phyloP scores from a whole-genome alignment of 2,329 filamentous ascomycete species.

The Cyclaneusma minus region DNA sequence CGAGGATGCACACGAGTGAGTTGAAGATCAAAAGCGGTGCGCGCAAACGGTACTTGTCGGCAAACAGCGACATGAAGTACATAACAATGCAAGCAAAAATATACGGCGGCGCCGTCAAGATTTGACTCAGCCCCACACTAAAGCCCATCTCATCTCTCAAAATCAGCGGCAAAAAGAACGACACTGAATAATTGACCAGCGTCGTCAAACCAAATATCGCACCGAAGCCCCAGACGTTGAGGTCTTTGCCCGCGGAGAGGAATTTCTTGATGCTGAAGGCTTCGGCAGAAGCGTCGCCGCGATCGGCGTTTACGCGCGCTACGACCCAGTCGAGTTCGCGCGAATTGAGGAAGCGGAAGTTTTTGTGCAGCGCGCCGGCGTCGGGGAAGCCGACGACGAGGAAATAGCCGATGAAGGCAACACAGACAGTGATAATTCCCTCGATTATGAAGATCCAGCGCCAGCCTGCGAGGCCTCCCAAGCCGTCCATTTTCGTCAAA shows the following conservation, averaged over 20 bases:
- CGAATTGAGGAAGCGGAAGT: too few relatives aligned
- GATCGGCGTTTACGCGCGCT: too few relatives aligned
- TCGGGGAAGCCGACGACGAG: slow-evolving; percentile 1
- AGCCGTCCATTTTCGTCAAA: too few relatives aligned
- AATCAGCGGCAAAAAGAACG: slow-evolving; percentile 19
- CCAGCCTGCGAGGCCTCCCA: slow-evolving; percentile 14
- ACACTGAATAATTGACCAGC: too few relatives aligned
- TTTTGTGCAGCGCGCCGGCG: too few relatives aligned
- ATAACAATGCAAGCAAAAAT: too few relatives aligned
- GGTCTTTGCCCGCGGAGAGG: too few relatives aligned
- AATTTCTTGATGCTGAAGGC: too few relatives aligned
- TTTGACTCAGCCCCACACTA: slow-evolving; percentile 14
- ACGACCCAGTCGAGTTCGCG: too few relatives aligned
- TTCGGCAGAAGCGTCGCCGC: too few relatives aligned
- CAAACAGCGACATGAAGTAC: slow-evolving; percentile 10
- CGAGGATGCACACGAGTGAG: background rate
- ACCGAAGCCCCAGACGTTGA: too few relatives aligned
- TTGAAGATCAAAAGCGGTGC: background rate
- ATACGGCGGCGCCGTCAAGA: slow-evolving; percentile 14
- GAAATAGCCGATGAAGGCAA: slow-evolving; percentile 12
- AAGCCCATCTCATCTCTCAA: slow-evolving; percentile 18
- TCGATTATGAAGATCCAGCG: slow-evolving; percentile 20
- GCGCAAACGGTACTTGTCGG: slow-evolving; percentile 10
- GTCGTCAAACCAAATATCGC: too few relatives aligned
- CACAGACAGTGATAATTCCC: slow-evolving; percentile 12